Evolutionary conservation across 78 protist genomes (phyloP).

Genomic region (Diacronema lutheri): DNA sequence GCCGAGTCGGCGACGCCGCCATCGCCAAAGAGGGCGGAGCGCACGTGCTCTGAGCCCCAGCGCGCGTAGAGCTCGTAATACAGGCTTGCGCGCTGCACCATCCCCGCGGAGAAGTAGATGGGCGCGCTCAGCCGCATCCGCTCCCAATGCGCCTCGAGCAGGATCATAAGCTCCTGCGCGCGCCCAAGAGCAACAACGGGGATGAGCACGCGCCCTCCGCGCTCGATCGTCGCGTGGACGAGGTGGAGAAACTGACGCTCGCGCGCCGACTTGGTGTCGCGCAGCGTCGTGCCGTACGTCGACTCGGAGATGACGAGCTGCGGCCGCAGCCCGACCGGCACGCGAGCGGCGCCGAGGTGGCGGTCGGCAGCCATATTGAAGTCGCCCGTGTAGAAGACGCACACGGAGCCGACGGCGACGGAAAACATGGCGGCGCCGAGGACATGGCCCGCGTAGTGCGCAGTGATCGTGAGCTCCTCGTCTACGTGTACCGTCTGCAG

Average conservation of each 20-base stretch:
- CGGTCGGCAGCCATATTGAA: conserved; percentile 98
- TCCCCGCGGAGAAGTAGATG: conserved; percentile 78
- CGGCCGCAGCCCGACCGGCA: conserved; percentile 29
- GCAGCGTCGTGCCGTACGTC: conserved; percentile 90
- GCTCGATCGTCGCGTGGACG: conserved; percentile 74
- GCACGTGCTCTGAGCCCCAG: conserved; percentile 60
- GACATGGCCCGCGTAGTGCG: conserved; percentile 97
- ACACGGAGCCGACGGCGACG: conserved; percentile 22
- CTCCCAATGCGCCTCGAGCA: conserved; percentile 93
- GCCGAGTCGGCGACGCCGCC: too few species aligned
- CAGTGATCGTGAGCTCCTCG: conserved; percentile 71
- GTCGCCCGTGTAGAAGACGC: conserved; percentile 96
- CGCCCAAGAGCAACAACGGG: conserved; percentile 97
- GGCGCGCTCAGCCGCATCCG: conserved; percentile 82
- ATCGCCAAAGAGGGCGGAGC: too few species aligned
- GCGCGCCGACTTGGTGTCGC: conserved; percentile 85
- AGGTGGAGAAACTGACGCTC: conserved; percentile 87
- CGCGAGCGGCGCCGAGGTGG: conserved; percentile 69
- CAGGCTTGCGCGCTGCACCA: conserved; percentile 69
- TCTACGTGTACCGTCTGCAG: conserved; percentile 79
- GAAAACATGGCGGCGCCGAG: conserved; percentile 95
- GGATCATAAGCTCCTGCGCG: conserved; percentile 94
- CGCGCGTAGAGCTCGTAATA: conserved; percentile 86
- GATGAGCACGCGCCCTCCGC: conserved; percentile 85
- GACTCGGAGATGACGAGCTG: conserved; percentile 94